Evolutionary conservation across 352 stramenopile genomes (phyloP).

Genomic region (Pythium monospermum): DNA sequence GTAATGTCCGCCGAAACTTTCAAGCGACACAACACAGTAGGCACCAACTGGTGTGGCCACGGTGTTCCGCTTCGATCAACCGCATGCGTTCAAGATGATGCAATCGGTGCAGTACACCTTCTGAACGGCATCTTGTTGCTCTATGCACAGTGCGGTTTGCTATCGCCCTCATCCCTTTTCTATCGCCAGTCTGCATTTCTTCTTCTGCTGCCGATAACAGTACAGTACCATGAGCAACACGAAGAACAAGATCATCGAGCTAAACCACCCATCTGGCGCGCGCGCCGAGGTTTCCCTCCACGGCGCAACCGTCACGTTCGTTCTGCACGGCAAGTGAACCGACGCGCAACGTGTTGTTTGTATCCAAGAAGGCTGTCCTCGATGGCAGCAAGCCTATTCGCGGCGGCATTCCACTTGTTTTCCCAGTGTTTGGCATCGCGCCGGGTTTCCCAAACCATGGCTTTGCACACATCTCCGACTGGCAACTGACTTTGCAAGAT

Average conservation of each 20-base stretch:
- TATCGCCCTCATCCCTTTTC: too few species aligned
- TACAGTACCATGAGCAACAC: too few species aligned
- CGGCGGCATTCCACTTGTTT: slow-evolving; percentile 95
- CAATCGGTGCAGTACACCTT: too few species aligned
- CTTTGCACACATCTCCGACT: slow-evolving; percentile 84
- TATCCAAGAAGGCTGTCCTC: slow-evolving; percentile 85
- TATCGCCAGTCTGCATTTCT: too few species aligned
- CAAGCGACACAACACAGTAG: too few species aligned
- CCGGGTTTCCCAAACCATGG: slow-evolving; percentile 90
- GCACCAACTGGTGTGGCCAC: too few species aligned
- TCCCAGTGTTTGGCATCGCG: slow-evolving; percentile 92
- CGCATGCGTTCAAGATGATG: too few species aligned
- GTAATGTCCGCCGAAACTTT: too few species aligned
- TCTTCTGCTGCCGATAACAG: too few species aligned
- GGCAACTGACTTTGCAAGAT: slow-evolving; percentile 49
- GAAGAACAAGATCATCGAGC: slow-evolving; percentile 31
- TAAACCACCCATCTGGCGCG: slow-evolving; percentile 64
- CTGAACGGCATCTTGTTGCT: too few species aligned
- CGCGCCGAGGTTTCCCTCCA: slow-evolving; percentile 82
- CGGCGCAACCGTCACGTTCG: slow-evolving; percentile 88
- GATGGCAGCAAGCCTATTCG: slow-evolving; percentile 93
- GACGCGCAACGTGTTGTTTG: slow-evolving; percentile 87
- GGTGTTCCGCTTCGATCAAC: too few species aligned
- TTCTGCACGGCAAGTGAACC: slow-evolving; percentile 77
- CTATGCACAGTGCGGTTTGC: too few species aligned